A percentile compares a stretch with the other conserved stretches of the same genome.
Conservation (phyloP, 257 asterid genomes). For the Solanum acaule region DNA sequence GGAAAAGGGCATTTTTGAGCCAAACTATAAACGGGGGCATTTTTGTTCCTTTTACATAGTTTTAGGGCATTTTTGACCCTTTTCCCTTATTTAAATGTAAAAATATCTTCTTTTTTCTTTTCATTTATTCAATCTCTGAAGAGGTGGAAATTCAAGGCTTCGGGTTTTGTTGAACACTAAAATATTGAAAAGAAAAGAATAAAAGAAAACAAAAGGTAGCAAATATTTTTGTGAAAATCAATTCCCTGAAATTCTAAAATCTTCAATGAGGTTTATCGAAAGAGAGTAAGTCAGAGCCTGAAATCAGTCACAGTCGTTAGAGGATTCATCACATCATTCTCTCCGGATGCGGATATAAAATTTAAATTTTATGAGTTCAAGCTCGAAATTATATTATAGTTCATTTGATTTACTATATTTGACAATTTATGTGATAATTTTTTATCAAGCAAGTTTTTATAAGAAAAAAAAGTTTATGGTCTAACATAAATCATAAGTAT, state of each 20-base stretch:
- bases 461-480: too few relatives aligned
- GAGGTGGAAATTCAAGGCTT: constrained; percentile 12
- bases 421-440: background rate
- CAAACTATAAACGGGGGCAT: too few relatives aligned
- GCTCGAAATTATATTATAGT: background rate
- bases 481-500: too few relatives aligned
- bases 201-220: background rate
- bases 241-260: background rate
- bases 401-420: too few relatives aligned
- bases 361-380: background rate
- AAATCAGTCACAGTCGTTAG: background rate
- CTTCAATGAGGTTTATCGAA: background rate
- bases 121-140: constrained; percentile 30
- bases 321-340: background rate
- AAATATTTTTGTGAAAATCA: background rate
- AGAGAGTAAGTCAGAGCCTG: background rate
- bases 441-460: background rate
- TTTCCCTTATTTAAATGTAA: background rate
- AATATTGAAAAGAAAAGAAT: background rate
- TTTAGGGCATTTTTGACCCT: too few relatives aligned
- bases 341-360: background rate
- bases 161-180: background rate
- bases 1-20: too few relatives aligned
- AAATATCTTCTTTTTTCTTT: background rate
- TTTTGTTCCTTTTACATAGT: too few relatives aligned